Evolutionary conservation across 805 yeast species (phyloP).

Genomic region (Ogataea chonburiensis): DNA sequence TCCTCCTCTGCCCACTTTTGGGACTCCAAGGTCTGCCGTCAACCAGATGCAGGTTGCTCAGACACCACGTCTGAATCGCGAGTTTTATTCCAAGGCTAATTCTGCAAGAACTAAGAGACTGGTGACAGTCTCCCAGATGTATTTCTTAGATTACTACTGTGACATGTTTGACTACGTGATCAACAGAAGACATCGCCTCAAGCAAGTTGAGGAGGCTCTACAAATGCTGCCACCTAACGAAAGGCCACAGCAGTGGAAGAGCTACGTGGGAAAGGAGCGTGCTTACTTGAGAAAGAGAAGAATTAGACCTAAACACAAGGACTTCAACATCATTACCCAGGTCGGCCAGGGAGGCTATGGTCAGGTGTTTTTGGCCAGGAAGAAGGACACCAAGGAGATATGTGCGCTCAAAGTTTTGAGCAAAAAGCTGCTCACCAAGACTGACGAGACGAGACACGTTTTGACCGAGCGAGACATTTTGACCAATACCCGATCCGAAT

Average conservation of each 20-base stretch:
- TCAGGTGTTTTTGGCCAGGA: constrained; percentile 93
- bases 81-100: constrained; percentile 57
- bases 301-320: constrained; percentile 88
- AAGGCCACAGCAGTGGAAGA: constrained; percentile 64
- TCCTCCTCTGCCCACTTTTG: constrained; percentile 20
- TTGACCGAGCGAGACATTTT: constrained; percentile 94
- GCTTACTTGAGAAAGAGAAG: constrained; percentile 84
- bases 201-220: constrained; percentile 61
- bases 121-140: constrained; percentile 90
- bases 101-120: constrained; percentile 77
- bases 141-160: constrained; percentile 91
- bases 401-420: constrained; percentile 93
- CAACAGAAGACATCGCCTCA: constrained; percentile 77
- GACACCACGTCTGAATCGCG: constrained; percentile 35
- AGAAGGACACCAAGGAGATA: constrained; percentile 90
- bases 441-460: constrained; percentile 94
- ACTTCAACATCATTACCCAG: constrained; percentile 94
- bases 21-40: constrained; percentile 26
- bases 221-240: constrained; percentile 35
- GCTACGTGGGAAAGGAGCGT: constrained; percentile 80
- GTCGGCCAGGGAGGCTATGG: constrained; percentile 99
- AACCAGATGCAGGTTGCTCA: constrained; percentile 23
- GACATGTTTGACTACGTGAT: constrained; percentile 93
- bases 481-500: constrained; percentile 92
- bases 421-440: constrained; percentile 78